Evolutionary conservation across 306 rosid genomes (phyloP).

Genomic region (Sicyos edulis): DNA sequence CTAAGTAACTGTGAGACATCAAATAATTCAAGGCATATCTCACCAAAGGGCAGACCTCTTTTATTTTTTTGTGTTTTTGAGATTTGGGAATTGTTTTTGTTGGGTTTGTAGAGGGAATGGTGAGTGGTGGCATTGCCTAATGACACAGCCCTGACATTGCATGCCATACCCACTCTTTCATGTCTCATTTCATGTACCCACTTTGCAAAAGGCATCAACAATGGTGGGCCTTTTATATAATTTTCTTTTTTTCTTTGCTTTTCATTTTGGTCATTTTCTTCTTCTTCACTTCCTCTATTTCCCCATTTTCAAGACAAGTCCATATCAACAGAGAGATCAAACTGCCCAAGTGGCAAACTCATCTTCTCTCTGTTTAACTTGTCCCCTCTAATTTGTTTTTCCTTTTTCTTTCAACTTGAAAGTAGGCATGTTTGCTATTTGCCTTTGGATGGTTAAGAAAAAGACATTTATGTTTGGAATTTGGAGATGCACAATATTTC

Average conservation of each 20-base stretch:
- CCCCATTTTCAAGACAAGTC: conserved; percentile 19
- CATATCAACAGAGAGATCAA: conserved; percentile 4
- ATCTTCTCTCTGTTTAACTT: neutral
- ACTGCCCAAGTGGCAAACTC: conserved; percentile 18
- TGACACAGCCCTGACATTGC: conserved; percentile 17
- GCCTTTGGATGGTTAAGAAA: neutral
- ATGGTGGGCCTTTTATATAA: neutral
- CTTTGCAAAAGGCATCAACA: conserved; percentile 13
- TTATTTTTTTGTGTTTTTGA: too few relatives aligned
- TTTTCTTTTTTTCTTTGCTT: neutral
- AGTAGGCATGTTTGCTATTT: neutral
- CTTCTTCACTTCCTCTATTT: neutral
- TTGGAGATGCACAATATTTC: too few relatives aligned
- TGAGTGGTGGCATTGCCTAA: conserved; percentile 16
- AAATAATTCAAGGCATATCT: too few relatives aligned
- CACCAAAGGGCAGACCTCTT: too few relatives aligned
- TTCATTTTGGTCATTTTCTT: neutral
- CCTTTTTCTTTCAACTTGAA: neutral
- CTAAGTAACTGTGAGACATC: too few relatives aligned
- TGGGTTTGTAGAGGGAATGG: neutral
- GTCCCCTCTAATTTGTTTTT: neutral
- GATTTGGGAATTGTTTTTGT: neutral
- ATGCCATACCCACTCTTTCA: conserved; percentile 23
- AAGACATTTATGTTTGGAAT: neutral
- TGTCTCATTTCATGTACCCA: conserved; percentile 22